These are phyloP conservation scores for Wallacemonas sp. DNA, from an alignment of 208 protist species.

Conservation along the genomic window DNA sequence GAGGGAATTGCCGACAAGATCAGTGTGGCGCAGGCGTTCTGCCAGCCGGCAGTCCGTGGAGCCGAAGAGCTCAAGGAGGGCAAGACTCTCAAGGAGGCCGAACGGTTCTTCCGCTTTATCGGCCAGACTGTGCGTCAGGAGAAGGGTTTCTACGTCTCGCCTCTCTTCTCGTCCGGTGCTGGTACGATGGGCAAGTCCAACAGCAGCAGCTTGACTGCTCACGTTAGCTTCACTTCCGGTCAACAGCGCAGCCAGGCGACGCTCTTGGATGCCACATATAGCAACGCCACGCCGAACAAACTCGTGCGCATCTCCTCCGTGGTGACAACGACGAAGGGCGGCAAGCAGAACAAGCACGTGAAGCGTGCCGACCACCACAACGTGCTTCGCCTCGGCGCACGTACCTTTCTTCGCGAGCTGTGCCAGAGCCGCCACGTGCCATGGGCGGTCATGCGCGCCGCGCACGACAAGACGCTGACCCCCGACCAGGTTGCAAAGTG, in stretches of 20 bases:
- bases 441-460: conserved; percentile 84
- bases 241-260: conserved; percentile 75
- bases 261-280: conserved; percentile 80
- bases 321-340: conserved; percentile 32
- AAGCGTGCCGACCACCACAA: conserved; percentile 67
- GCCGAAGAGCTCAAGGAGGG: conserved; percentile 8
- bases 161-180: conserved; percentile 67
- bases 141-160: conserved; percentile 84
- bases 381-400: conserved; percentile 69
- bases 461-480: conserved; percentile 46
- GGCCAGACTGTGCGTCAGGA: conserved; percentile 81
- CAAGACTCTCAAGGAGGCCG: conserved; percentile 42
- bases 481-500: conserved; percentile 48
- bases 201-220: conserved; percentile 75
- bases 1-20: conserved; percentile 64
- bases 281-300: conserved; percentile 84
- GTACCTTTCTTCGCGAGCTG: conserved; percentile 85
- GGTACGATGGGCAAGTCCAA: conserved; percentile 80
- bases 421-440: conserved; percentile 73
- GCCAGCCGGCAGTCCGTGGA: conserved; percentile 42
- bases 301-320: conserved; percentile 78
- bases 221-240: conserved; percentile 75
- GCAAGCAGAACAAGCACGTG: conserved; percentile 25
- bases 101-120: conserved; percentile 72
- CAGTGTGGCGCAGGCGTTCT: conserved; percentile 75